These are phyloP conservation scores for Umbelopsis sp. DNA, from an alignment of 371 early-diverging fungal genomes.

Conservation along the genomic window DNA sequence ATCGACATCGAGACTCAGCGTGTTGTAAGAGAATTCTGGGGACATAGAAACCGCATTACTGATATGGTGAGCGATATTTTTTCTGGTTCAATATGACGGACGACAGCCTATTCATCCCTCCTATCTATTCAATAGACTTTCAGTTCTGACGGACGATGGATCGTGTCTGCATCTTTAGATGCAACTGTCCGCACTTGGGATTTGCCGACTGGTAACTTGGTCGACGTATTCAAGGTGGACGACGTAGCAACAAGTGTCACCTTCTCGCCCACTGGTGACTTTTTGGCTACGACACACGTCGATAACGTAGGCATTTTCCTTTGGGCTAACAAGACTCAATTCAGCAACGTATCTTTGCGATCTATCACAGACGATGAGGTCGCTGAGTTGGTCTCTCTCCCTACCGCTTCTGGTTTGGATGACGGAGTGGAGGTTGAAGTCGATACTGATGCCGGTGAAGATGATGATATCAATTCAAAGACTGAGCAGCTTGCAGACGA, in stretches of 20 bases:
- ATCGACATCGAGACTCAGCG: conserved; percentile 82
- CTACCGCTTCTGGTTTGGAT: conserved; percentile 50
- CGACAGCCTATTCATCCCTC: neutral
- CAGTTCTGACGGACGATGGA: conserved; percentile 92
- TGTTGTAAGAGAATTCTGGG: conserved; percentile 87
- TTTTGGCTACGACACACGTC: conserved; percentile 90
- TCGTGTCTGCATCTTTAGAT: conserved; percentile 85
- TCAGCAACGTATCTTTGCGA: conserved; percentile 66
- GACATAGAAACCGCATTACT: conserved; percentile 85
- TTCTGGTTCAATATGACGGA: neutral
- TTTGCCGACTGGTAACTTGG: conserved; percentile 86
- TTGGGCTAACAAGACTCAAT: conserved; percentile 89
- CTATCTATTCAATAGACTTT: conserved; percentile 61
- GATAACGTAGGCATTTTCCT: conserved; percentile 89
- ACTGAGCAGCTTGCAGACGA: conserved; percentile 74
- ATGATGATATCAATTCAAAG: conserved; percentile 25
- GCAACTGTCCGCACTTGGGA: conserved; percentile 94
- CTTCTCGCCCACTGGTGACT: conserved; percentile 91
- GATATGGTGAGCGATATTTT: conserved; percentile 64
- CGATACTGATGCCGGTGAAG: conserved; percentile 23
- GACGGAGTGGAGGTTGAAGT: conserved; percentile 29
- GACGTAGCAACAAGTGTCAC: conserved; percentile 81
- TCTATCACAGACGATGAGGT: conserved; percentile 66
- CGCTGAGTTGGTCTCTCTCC: conserved; percentile 47
- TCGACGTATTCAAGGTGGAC: conserved; percentile 82